Evolutionary conservation across 805 yeast genomes (phyloP).

Genomic region (Ogataea allantospora): DNA sequence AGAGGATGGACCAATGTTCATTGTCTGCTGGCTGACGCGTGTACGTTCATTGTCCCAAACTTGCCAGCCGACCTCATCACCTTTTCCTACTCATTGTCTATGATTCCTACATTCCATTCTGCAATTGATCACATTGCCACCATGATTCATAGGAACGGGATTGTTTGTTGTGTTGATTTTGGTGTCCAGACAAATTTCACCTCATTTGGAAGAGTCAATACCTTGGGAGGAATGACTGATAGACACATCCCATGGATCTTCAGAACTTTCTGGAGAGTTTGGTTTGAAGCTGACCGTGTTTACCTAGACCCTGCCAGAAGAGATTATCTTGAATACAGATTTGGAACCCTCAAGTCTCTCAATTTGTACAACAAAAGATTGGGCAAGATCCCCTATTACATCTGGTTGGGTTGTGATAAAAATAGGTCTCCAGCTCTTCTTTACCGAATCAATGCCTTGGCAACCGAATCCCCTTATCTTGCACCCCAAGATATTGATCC

Average conservation of each 20-base stretch:
- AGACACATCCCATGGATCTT: slow-evolving; percentile 76
- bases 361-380: slow-evolving; percentile 62
- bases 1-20: slow-evolving; percentile 58
- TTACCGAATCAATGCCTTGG: slow-evolving; percentile 62
- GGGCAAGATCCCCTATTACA: slow-evolving; percentile 78
- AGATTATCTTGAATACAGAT: slow-evolving; percentile 77
- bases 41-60: slow-evolving; percentile 57
- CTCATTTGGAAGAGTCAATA: slow-evolving; percentile 64
- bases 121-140: slow-evolving; percentile 66
- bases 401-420: slow-evolving; percentile 79
- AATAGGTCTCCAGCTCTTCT: slow-evolving; percentile 47
- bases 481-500: slow-evolving; percentile 49
- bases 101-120: slow-evolving; percentile 82
- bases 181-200: slow-evolving; percentile 71
- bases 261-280: slow-evolving; percentile 80
- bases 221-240: slow-evolving; percentile 69
- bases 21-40: slow-evolving; percentile 72
- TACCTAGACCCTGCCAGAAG: slow-evolving; percentile 78
- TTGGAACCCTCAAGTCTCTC: slow-evolving; percentile 76
- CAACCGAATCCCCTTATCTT: slow-evolving; percentile 79
- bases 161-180: slow-evolving; percentile 73
- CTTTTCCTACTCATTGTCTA: slow-evolving; percentile 76
- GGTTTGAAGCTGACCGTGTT: slow-evolving; percentile 86
- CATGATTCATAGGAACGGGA: slow-evolving; percentile 54
- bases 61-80: slow-evolving; percentile 68